These are phyloP conservation scores for Phytopythium vexans DNA, from an alignment of 352 stramenopile species.

Conservation along the genomic window DNA sequence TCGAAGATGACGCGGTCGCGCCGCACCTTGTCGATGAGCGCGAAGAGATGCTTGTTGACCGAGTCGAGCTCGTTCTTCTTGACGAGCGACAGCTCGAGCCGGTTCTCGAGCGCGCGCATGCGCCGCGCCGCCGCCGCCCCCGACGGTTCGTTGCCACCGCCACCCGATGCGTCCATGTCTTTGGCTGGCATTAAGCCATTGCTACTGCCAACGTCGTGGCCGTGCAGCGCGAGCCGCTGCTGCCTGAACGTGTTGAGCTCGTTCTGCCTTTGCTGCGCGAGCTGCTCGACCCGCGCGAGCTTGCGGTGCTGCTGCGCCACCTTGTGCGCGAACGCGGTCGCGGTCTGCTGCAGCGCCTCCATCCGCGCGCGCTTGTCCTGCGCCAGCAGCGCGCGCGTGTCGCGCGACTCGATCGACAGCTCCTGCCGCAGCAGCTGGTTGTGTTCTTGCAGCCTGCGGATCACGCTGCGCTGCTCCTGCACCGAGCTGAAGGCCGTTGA, in stretches of 20 bases:
- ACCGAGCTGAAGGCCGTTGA: constrained; percentile 43
- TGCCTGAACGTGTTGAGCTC: constrained; percentile 43
- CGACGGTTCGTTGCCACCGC: constrained; percentile 12
- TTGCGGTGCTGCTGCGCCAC: constrained; percentile 37
- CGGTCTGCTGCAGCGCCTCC: constrained; percentile 51
- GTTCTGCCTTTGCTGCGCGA: constrained; percentile 36
- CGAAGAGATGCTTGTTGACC: constrained; percentile 74
- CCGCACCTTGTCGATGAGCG: constrained; percentile 66
- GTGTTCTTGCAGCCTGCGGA: constrained; percentile 66
- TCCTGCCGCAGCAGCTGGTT: constrained; percentile 78
- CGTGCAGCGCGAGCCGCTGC: constrained; percentile 19
- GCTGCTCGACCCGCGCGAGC: constrained; percentile 43
- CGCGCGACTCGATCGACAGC: constrained; percentile 63
- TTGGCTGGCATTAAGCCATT: not conserved
- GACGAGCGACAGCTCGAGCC: constrained; percentile 67
- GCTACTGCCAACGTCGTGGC: constrained; percentile 6
- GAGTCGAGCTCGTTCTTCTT: constrained; percentile 83
- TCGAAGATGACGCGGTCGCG: constrained; percentile 77
- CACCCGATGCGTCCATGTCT: not conserved
- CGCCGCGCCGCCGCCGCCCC: constrained; percentile 40
- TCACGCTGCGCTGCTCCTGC: constrained; percentile 64
- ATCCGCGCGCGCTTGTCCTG: constrained; percentile 54
- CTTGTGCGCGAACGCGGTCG: constrained; percentile 47
- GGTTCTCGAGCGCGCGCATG: constrained; percentile 63
- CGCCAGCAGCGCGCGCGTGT: constrained; percentile 44